Evolutionary conservation across 169 alveolate species (phyloP).

Genomic region (Plasmodium chabaudi): DNA sequence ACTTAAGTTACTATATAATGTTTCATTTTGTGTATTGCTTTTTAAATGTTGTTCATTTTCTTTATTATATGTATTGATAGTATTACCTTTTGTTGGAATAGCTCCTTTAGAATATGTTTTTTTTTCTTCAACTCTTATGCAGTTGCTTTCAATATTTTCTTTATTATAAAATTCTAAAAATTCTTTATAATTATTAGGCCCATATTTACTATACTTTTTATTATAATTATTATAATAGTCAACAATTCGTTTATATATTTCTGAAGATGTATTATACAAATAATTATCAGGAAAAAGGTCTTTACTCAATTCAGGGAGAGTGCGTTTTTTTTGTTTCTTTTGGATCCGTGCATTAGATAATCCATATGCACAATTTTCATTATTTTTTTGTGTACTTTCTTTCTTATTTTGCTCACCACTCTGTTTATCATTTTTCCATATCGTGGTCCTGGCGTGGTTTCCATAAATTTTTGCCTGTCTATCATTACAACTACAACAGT

Average conservation of each 20-base stretch:
- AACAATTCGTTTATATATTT: slow-evolving; percentile 48
- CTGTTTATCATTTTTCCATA: too few species aligned
- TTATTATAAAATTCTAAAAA: slow-evolving; percentile 26
- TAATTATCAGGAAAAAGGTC: slow-evolving; percentile 24
- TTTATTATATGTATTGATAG: too few species aligned
- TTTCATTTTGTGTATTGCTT: too few species aligned
- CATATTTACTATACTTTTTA: slow-evolving; percentile 3
- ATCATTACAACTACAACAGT: neutral
- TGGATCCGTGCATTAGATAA: too few species aligned
- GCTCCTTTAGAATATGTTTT: neutral
- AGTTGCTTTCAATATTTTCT: neutral
- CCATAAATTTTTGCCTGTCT: too few species aligned
- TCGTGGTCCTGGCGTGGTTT: too few species aligned
- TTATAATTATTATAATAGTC: slow-evolving; percentile 27
- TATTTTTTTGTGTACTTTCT: neutral
- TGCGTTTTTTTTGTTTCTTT: slow-evolving; percentile 13
- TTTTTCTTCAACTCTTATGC: neutral
- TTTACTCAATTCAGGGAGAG: slow-evolving; percentile 26
- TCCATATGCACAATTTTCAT: neutral
- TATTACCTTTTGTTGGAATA: neutral
- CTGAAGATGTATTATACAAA: slow-evolving; percentile 22
- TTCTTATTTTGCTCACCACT: neutral
- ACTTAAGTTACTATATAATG: too few species aligned
- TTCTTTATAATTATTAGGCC: slow-evolving; percentile 41
- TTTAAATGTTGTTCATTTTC: too few species aligned